These are phyloP conservation scores for Penstemon davidsonii DNA, from an alignment of 257 asterid species.

Conservation along the genomic window DNA sequence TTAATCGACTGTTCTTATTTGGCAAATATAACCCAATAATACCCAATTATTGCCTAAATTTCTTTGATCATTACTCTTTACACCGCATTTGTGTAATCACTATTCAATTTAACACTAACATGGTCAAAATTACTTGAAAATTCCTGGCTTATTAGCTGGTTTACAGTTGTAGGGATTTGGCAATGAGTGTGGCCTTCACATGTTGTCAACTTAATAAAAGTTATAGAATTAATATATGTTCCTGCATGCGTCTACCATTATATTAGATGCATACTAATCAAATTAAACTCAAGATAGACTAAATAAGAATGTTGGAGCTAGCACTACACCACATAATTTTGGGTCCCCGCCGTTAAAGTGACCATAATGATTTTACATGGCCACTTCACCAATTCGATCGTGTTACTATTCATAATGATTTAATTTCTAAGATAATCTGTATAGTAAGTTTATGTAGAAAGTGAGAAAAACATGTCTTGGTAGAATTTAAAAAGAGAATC, in stretches of 20 bases:
- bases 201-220: slow-evolving; percentile 26
- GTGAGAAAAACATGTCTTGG: too few relatives aligned
- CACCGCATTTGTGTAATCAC: slow-evolving; percentile 20
- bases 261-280: background rate
- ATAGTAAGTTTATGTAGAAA: too few relatives aligned
- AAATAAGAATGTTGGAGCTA: slow-evolving; percentile 7
- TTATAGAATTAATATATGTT: slow-evolving; percentile 28
- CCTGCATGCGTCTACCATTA: slow-evolving; percentile 19
- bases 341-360: too few relatives aligned
- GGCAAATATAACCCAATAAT: too few relatives aligned
- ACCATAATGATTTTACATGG: too few relatives aligned
- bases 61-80: slow-evolving; percentile 23
- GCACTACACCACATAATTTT: slow-evolving; percentile 25
- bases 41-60: too few relatives aligned
- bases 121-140: slow-evolving; percentile 36
- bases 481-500: too few relatives aligned
- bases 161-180: slow-evolving; percentile 38
- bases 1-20: too few relatives aligned
- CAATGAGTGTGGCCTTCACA: slow-evolving; percentile 38
- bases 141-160: slow-evolving; percentile 39
- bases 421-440: too few relatives aligned
- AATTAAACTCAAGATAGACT: slow-evolving; percentile 7
- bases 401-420: too few relatives aligned
- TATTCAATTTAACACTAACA: slow-evolving; percentile 23
- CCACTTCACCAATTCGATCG: too few relatives aligned